Evolutionary conservation across 164 flowering plant genomes (phyloP).

Genomic region (Umbilicus rupestris): DNA sequence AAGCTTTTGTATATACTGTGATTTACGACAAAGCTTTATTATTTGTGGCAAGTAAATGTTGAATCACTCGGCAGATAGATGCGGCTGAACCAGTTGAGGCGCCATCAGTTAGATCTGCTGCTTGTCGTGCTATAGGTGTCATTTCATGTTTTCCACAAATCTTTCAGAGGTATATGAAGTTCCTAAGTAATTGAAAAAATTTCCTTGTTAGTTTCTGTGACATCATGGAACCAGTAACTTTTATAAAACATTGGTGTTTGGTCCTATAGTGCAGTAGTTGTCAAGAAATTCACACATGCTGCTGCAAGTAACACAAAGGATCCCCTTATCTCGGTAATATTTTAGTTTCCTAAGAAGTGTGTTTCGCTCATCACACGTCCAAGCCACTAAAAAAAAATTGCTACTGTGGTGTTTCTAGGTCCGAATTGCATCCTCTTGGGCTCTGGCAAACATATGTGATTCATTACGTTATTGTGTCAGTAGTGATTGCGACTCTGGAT

Average conservation of each 20-base stretch:
- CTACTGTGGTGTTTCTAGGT: conserved; percentile 44
- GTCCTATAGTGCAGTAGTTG: conserved; percentile 48
- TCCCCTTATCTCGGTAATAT: conserved; percentile 49
- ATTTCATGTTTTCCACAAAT: conserved; percentile 68
- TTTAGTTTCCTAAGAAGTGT: neutral
- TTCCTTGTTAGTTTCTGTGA: neutral
- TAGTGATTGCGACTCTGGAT: conserved; percentile 16
- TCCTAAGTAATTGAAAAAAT: neutral
- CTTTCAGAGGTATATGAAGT: conserved; percentile 38
- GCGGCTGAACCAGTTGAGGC: conserved; percentile 56
- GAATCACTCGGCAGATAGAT: conserved; percentile 30
- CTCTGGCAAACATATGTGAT: conserved; percentile 86
- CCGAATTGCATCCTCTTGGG: conserved; percentile 87
- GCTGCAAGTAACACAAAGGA: conserved; percentile 47
- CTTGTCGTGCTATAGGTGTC: conserved; percentile 94
- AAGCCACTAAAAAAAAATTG: neutral
- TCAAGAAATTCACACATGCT: conserved; percentile 55
- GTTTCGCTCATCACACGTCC: neutral
- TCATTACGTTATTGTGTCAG: conserved; percentile 42
- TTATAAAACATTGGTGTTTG: conserved; percentile 11
- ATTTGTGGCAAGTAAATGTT: neutral
- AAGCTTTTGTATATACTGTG: neutral
- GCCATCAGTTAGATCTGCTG: conserved; percentile 84
- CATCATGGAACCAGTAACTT: neutral
- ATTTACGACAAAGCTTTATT: neutral